phyloP scores from a whole-genome alignment of 2,329 filamentous ascomycete genomes.

The Purpureocillium takamizusanense region DNA sequence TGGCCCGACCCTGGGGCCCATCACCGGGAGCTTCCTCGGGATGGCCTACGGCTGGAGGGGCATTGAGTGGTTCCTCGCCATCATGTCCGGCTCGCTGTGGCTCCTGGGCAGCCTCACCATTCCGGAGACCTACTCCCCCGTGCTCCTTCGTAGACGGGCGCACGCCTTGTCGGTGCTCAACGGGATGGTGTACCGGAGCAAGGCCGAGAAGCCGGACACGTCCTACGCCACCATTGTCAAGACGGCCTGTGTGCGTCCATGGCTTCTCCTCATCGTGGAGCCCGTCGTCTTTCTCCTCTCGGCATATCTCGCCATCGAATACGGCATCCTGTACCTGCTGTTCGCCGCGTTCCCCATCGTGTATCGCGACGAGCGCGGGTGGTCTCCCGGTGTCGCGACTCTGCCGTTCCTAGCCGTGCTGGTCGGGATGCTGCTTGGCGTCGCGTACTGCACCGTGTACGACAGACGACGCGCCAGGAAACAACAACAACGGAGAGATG shows the following conservation, averaged over 20 bases:
- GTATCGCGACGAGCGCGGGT: neutral
- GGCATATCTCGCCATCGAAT: neutral
- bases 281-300: neutral
- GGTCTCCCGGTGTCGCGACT: neutral
- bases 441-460: neutral
- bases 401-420: neutral
- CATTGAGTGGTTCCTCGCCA: neutral
- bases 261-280: neutral
- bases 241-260: neutral
- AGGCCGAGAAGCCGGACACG: neutral
- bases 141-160: neutral
- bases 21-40: constrained; percentile 12
- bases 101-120: neutral
- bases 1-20: constrained; percentile 56
- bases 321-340: neutral
- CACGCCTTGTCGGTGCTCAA: neutral
- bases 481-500: neutral
- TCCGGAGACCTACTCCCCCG: neutral
- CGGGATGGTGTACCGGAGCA: neutral
- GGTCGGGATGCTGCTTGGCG: neutral
- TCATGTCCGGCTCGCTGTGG: neutral
- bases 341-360: neutral
- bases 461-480: neutral
- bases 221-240: neutral
- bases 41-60: neutral